These are phyloP conservation scores for Secale cereale DNA, from an alignment of 176 grass and related monocot species.

Conservation along the genomic window DNA sequence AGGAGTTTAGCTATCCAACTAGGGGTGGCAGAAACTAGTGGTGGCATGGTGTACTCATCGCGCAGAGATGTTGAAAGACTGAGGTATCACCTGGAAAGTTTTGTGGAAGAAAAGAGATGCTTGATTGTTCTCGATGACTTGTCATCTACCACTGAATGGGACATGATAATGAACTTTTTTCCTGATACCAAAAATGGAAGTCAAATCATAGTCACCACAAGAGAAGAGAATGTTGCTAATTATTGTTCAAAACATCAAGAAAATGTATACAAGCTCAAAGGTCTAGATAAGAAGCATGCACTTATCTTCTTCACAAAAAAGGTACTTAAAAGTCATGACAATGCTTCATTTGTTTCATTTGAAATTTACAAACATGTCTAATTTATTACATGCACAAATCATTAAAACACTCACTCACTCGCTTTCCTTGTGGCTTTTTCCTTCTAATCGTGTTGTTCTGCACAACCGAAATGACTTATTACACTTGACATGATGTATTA, in stretches of 20 bases:
- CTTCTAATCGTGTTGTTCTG: no score
- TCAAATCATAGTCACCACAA: slow-evolving; percentile 25
- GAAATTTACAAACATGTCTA: not conserved
- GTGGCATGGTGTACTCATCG: no score
- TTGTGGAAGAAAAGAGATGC: not conserved
- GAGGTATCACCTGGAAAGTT: not conserved
- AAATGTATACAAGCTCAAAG: not conserved
- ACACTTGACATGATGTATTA: no score
- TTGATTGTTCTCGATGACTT: not conserved
- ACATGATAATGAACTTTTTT: not conserved
- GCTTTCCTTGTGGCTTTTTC: no score
- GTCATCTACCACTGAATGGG: not conserved
- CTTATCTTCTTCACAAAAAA: not conserved
- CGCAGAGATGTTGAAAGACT: not conserved
- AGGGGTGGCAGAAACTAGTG: no score
- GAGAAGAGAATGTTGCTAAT: not conserved
- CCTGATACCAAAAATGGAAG: not conserved
- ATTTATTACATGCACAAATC: not conserved
- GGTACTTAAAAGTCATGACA: not conserved
- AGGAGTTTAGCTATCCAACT: not conserved
- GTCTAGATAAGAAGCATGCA: not conserved
- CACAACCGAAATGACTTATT: no score
- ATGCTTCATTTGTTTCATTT: not conserved
- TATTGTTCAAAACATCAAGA: not conserved
- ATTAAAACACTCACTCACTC: no score